phyloP scores from a whole-genome alignment of 352 stramenopile species.

The Phytophthora syringae region DNA sequence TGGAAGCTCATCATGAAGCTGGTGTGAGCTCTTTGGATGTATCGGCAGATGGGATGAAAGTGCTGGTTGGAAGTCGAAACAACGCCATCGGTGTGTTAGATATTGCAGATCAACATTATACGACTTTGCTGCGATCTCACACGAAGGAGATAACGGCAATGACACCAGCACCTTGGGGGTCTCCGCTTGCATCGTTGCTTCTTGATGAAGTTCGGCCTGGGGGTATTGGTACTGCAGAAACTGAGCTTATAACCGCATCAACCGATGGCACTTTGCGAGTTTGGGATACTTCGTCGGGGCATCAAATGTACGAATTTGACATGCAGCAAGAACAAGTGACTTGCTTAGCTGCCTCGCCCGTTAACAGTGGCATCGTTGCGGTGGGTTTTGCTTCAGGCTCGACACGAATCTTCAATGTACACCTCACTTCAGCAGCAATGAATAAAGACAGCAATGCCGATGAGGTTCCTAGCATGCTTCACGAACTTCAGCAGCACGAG shows the following conservation, averaged over 20 bases:
- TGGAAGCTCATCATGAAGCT: slow-evolving; percentile 89
- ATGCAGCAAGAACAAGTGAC: slow-evolving; percentile 71
- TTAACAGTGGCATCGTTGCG: slow-evolving; percentile 51
- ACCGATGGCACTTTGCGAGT: slow-evolving; percentile 85
- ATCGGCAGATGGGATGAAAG: slow-evolving; percentile 78
- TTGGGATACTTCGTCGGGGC: slow-evolving; percentile 69
- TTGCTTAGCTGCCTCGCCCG: slow-evolving; percentile 57
- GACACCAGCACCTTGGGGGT: slow-evolving; percentile 31
- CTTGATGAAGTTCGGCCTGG: slow-evolving; percentile 13
- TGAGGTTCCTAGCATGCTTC: slow-evolving; percentile 43
- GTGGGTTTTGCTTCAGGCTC: slow-evolving; percentile 83
- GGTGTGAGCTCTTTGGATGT: slow-evolving; percentile 72
- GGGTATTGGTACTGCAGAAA: slow-evolving; percentile 5
- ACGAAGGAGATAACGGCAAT: slow-evolving; percentile 55
- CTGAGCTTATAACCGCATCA: slow-evolving; percentile 69
- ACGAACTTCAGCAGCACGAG: slow-evolving; percentile 89
- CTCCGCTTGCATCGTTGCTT: slow-evolving; percentile 28
- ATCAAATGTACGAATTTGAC: slow-evolving; percentile 88
- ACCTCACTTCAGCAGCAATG: slow-evolving; percentile 1
- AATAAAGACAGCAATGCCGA: background rate
- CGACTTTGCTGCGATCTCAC: slow-evolving; percentile 83
- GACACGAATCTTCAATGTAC: slow-evolving; percentile 88
- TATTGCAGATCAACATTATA: slow-evolving; percentile 83
- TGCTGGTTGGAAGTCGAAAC: slow-evolving; percentile 74
- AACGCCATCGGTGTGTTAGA: slow-evolving; percentile 89